Evolutionary conservation across 2,329 filamentous ascomycete genomes (phyloP).

Genomic region (Neospermospora avenae): DNA sequence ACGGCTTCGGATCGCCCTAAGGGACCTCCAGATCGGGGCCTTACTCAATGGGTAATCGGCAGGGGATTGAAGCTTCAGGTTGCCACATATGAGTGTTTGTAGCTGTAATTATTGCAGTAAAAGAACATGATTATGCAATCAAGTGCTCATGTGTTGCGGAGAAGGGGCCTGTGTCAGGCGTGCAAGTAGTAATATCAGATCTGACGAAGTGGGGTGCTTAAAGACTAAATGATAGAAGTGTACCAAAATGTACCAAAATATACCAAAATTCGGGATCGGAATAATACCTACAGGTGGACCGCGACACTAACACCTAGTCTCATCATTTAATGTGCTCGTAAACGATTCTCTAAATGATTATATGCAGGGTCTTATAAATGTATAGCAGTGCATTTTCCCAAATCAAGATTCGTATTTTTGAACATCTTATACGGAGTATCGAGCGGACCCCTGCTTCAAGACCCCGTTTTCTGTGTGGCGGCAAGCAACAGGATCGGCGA

Average conservation of each 20-base stretch:
- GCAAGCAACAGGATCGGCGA: neutral
- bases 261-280: neutral
- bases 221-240: neutral
- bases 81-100: neutral
- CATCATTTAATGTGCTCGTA: neutral
- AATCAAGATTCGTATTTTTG: too few species aligned
- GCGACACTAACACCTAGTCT: neutral
- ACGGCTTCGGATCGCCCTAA: neutral
- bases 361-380: neutral
- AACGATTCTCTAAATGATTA: neutral
- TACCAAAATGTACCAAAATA: neutral
- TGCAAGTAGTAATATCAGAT: neutral
- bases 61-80: neutral
- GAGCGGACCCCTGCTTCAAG: neutral
- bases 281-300: neutral
- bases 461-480: slow-evolving; percentile 1
- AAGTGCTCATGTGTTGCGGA: neutral
- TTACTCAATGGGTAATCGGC: too few species aligned
- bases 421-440: too few species aligned
- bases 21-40: too few species aligned
- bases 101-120: neutral
- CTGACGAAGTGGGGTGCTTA: neutral
- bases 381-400: neutral
- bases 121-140: slow-evolving; percentile 10
- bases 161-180: neutral